phyloP scores from a whole-genome alignment of 805 yeast genomes.

The Diddensiella transvaalensis region DNA sequence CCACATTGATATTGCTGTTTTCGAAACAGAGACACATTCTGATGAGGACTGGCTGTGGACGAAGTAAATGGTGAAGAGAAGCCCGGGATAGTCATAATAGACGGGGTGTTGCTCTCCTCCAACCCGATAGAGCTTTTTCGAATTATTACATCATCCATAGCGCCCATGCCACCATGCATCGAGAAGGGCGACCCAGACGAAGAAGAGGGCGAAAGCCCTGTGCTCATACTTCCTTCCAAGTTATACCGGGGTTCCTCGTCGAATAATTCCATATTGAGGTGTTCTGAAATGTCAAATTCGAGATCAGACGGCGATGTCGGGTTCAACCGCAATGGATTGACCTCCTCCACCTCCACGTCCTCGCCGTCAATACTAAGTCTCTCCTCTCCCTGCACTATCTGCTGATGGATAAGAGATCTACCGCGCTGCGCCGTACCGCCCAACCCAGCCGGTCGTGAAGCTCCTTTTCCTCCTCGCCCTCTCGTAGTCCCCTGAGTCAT shows the following conservation, averaged over 20 bases:
- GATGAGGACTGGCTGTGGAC: background rate
- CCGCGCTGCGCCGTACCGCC: no score
- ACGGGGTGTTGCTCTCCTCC: background rate
- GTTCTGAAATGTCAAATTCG: conserved; percentile 24
- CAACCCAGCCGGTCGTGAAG: no score
- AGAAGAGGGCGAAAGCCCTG: background rate
- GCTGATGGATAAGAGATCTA: conserved; percentile 17
- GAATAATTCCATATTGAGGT: conserved; percentile 25
- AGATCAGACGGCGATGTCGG: conserved; percentile 5
- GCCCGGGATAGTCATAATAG: background rate
- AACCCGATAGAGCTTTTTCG: background rate
- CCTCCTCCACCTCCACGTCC: background rate
- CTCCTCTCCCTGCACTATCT: conserved; percentile 16
- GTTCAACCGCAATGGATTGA: background rate
- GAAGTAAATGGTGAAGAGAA: background rate
- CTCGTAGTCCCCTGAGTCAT: no score
- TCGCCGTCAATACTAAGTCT: background rate
- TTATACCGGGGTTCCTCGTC: conserved; percentile 8
- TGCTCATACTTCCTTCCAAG: background rate
- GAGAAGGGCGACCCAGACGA: background rate
- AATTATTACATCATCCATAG: background rate
- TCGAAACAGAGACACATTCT: background rate
- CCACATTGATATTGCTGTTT: background rate
- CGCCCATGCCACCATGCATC: background rate
- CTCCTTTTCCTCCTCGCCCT: no score